A percentile compares a stretch with the other conserved stretches of the same genome.
Conservation (phyloP, 2,329 filamentous ascomycete species). For the Pseudogymnoascus sp. region DNA sequence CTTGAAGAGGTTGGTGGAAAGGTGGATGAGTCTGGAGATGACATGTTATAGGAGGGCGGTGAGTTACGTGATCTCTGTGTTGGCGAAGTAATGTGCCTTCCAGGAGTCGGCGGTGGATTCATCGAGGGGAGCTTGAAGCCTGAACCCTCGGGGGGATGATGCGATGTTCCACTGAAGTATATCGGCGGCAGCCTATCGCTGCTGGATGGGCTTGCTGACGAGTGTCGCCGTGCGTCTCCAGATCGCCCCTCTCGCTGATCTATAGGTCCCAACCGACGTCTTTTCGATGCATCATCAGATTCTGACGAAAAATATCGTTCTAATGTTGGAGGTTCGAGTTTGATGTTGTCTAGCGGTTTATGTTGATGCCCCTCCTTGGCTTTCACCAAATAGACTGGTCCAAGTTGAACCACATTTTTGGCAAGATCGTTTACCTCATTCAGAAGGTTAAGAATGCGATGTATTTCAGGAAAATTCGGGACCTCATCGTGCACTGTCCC, state of each 20-base stretch:
- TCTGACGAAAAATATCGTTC: conserved; percentile 5
- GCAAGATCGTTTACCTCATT: conserved; percentile 25
- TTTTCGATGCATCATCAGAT: background rate
- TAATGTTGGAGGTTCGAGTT: background rate
- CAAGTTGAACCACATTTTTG: conserved; percentile 22
- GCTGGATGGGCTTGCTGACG: conserved; percentile 13
- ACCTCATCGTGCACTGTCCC: background rate
- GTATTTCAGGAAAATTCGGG: conserved; percentile 6
- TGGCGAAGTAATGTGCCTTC: conserved; percentile 26
- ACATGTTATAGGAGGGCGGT: conserved; percentile 24
- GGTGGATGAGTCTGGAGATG: conserved; percentile 17
- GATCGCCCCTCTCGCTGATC: background rate
- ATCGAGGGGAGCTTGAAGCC: conserved; percentile 20
- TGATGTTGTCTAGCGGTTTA: background rate
- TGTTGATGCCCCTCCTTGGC: background rate
- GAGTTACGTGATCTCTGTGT: conserved; percentile 25
- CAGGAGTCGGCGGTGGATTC: conserved; percentile 25
- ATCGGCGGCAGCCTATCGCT: conserved; percentile 20
- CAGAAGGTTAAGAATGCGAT: conserved; percentile 24
- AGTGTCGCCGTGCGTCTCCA: conserved; percentile 15
- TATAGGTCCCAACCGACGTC: background rate
- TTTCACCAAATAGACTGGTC: conserved; percentile 12
- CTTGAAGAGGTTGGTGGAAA: conserved; percentile 19
- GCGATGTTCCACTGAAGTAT: conserved; percentile 17
- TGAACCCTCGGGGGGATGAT: conserved; percentile 12